Evolutionary conservation across 345 rosid genomes (phyloP).

Genomic region (Bruguiera sexangula): DNA sequence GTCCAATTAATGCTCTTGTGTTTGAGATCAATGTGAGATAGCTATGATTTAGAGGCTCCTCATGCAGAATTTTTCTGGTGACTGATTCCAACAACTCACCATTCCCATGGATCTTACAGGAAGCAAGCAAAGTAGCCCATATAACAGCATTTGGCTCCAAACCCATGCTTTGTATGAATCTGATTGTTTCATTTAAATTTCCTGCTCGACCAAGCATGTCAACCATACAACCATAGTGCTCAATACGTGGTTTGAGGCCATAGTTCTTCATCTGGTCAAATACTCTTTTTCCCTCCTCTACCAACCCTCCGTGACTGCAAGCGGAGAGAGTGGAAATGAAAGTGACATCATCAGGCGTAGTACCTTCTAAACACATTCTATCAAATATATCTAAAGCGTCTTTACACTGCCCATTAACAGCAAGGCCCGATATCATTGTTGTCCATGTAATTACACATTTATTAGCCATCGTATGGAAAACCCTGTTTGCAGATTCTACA

Average conservation of each 20-base stretch:
- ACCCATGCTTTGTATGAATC: constrained; percentile 34
- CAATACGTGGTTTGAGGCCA: constrained; percentile 29
- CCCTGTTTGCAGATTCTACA: constrained; percentile 21
- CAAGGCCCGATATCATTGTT: constrained; percentile 30
- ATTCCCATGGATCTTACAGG: constrained; percentile 29
- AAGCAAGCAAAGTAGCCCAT: constrained; percentile 27
- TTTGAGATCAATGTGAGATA: constrained; percentile 28
- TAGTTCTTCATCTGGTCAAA: constrained; percentile 24
- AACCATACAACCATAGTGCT: constrained; percentile 41
- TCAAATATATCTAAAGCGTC: constrained; percentile 26
- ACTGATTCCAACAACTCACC: constrained; percentile 17
- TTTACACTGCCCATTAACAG: constrained; percentile 23
- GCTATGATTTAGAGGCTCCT: constrained; percentile 33
- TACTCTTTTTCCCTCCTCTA: constrained; percentile 33
- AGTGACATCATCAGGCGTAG: constrained; percentile 26
- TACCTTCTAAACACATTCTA: constrained; percentile 20
- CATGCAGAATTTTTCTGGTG: constrained; percentile 23
- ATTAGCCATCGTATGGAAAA: constrained; percentile 23
- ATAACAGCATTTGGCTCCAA: constrained; percentile 36
- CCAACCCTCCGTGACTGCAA: constrained; percentile 37
- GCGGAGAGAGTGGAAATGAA: constrained; percentile 34
- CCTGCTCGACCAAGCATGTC: constrained; percentile 39
- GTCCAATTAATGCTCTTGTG: constrained; percentile 27
- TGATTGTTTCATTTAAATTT: constrained; percentile 30
- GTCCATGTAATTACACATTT: constrained; percentile 36